phyloP scores from a whole-genome alignment of 306 rosid genomes.

The Elaeagnus macrophylla region DNA sequence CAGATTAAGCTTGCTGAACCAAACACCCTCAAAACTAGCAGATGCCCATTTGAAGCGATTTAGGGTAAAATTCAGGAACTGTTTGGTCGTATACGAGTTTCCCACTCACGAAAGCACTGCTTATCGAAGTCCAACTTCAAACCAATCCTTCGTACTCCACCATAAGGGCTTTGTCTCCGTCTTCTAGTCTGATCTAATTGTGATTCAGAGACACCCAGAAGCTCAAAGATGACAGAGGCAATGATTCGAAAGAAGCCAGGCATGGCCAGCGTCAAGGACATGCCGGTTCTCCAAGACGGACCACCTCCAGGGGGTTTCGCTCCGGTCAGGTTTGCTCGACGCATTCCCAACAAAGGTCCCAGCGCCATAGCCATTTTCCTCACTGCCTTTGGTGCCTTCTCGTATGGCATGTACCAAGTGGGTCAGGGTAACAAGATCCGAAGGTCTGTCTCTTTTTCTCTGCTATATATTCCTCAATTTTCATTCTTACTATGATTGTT shows the following conservation, averaged over 20 bases:
- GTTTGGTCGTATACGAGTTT: too few species aligned
- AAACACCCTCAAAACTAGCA: too few species aligned
- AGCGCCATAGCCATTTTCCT: constrained; percentile 79
- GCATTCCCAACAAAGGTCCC: constrained; percentile 89
- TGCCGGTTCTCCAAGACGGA: constrained; percentile 97
- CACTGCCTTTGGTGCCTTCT: constrained; percentile 66
- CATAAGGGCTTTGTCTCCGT: too few species aligned
- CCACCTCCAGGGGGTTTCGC: constrained; percentile 99
- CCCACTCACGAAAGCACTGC: too few species aligned
- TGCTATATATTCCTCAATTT: background rate
- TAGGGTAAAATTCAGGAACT: too few species aligned
- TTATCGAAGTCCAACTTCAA: too few species aligned
- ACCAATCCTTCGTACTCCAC: too few species aligned
- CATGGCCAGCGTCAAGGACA: constrained; percentile 95
- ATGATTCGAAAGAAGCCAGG: constrained; percentile 87
- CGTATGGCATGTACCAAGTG: constrained; percentile 98
- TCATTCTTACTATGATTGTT: background rate
- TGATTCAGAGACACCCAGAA: constrained; percentile 9
- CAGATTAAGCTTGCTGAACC: too few species aligned
- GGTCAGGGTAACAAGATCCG: constrained; percentile 97
- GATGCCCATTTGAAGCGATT: too few species aligned
- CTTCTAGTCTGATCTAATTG: background rate
- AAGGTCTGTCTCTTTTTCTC: constrained; percentile 30
- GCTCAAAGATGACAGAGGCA: constrained; percentile 76
- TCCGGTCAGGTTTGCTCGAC: constrained; percentile 94